Percentiles rank a stretch among this genome's conserved stretches.
Conservation (phyloP, 768 basidiomycete genomes). For the Russula sp. region DNA sequence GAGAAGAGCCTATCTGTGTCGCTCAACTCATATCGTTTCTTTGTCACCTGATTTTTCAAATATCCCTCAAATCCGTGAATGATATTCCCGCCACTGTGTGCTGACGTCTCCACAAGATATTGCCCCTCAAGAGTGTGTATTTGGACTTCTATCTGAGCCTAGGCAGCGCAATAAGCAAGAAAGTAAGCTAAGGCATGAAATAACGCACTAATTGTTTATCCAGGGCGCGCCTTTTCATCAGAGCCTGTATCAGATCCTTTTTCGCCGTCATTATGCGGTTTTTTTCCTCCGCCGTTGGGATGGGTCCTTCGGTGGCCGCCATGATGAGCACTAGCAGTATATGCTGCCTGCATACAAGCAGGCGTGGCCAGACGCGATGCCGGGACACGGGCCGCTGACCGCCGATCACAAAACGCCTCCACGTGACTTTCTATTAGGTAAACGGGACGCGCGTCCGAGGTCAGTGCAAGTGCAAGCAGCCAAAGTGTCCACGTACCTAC, state of each 20-base stretch:
- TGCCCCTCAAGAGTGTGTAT: conserved; percentile 71
- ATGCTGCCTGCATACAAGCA: not conserved
- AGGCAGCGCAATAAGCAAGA: not conserved
- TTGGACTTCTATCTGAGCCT: conserved; percentile 74
- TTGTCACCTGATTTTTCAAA: conserved; percentile 65
- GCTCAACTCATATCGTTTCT: conserved; percentile 67
- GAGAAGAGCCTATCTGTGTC: conserved; percentile 80
- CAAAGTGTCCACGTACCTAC: not conserved
- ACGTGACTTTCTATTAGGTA: conserved; percentile 1
- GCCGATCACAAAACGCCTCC: not conserved
- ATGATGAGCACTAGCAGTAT: conserved; percentile 1
- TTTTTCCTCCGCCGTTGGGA: conserved; percentile 57
- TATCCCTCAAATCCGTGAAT: conserved; percentile 85
- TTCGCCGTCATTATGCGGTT: conserved; percentile 63
- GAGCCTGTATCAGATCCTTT: conserved; percentile 65
- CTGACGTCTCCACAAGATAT: conserved; percentile 72
- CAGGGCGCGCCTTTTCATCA: conserved; percentile 64
- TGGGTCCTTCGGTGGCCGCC: conserved; percentile 33
- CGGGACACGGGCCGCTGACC: conserved; percentile 11
- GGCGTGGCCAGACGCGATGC: conserved; percentile 6
- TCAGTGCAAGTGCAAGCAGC: not conserved
- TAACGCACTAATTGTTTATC: conserved; percentile 69
- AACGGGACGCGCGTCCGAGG: conserved; percentile 17
- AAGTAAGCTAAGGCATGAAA: not conserved
- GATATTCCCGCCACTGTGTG: conserved; percentile 76